Base-by-base conservation (phyloP, 768 basidiomycete genomes). In the Tephrocybe sp. region DNA sequence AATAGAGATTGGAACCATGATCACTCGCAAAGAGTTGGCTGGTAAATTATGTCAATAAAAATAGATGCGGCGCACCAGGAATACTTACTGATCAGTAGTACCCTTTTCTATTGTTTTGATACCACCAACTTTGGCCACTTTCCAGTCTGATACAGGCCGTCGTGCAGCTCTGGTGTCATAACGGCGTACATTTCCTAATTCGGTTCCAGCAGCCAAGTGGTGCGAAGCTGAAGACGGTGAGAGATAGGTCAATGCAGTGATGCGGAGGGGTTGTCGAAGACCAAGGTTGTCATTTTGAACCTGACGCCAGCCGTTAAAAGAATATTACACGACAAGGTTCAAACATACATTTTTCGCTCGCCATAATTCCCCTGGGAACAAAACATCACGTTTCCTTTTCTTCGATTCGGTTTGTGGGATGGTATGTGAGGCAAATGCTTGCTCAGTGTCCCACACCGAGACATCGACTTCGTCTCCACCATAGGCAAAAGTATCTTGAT, bases 381-480 rank as follows among this genome's bases (percentile, higher is more conserved):
- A 59, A 2, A 72, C 65, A 4, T 82, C 78, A 4, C 83, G 69
- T 64, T 85, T 86, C 57, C 87, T 69, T 60, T 88, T 85, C 59
- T 79, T 28, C 1, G 60, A 27, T 37, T 61, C 52, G 11, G 57
- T n/a, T n/a, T n/a, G 41, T 3, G 64, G 51, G 12, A 55, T 49
- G 8, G 64, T 22, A 52, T 42, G 65, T 25, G 39, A 62, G 52
- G 63, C 79, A 73, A 67, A 89, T 61, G 66, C 74, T 57, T 58
- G 55, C 59, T 91, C 86, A 6, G 79, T 76, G 60, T 87, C 72
- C 92, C 92, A 94, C 3, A 92, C 60, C 1, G 90, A 92, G 2
- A 89, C 64, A 49, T 92, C 88, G 15, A 94, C 89, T 66, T 94
- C 92, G 54, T 92, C 84, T 2, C 92, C 92, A 11, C 86, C 92